phyloP scores from a whole-genome alignment of 345 rosid genomes.

The Garcia nutans region DNA sequence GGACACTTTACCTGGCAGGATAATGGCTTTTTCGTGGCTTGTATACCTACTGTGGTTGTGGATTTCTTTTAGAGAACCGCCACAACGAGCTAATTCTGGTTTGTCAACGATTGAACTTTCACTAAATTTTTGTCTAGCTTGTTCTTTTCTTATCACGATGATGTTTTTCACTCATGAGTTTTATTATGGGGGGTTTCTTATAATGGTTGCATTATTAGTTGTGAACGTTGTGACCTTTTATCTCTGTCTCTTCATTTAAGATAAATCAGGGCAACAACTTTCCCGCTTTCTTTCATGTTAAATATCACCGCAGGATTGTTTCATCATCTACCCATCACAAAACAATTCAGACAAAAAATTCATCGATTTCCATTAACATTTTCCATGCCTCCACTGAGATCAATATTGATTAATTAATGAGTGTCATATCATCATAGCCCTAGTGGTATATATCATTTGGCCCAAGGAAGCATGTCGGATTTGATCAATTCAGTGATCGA shows the following conservation, averaged over 20 bases:
- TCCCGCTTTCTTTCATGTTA: neutral
- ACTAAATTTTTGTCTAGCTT: neutral
- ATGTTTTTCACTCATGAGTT: neutral
- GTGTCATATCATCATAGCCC: too few species aligned
- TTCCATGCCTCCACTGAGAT: too few species aligned
- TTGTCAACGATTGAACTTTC: conserved; percentile 17
- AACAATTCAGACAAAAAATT: too few species aligned
- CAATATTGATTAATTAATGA: too few species aligned
- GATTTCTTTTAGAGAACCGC: conserved; percentile 81
- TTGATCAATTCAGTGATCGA: too few species aligned
- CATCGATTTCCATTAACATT: too few species aligned
- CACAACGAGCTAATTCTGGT: conserved; percentile 47
- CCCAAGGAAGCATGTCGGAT: too few species aligned
- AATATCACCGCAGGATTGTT: neutral
- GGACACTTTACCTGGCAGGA: conserved; percentile 94
- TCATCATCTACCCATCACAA: neutral
- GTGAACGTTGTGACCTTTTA: neutral
- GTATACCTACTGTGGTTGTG: conserved; percentile 85
- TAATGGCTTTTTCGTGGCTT: conserved; percentile 88
- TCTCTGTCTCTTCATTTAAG: neutral
- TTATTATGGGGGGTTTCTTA: neutral
- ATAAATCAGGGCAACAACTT: neutral
- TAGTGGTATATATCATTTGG: too few species aligned
- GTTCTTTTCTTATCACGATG: neutral
- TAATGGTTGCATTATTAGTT: neutral